Base-by-base conservation (phyloP, 768 basidiomycete species). In the Kondoa malvinella region DNA sequence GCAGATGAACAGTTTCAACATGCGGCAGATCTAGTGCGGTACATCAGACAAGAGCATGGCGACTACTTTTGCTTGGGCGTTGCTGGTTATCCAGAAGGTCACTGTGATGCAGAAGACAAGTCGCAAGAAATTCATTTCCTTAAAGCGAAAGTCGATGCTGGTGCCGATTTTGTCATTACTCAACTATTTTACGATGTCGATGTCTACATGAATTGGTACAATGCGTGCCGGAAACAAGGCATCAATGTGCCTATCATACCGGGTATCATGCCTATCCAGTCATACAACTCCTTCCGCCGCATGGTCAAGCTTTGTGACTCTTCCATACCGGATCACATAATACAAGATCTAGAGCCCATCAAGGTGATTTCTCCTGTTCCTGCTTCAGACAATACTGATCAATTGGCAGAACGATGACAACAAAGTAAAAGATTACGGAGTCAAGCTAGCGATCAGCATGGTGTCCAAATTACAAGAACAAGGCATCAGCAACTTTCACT, bases 111-210 rank as follows among this genome's bases (percentile, higher is more conserved):
- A 56, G 85, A 86, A 74, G 85, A 86, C 67, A 74, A 74, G 68
- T 34, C 31, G 0, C 34, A 56, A 60, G 74, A 75, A 57, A 66
- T 97, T 21, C 79, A 82, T 1, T 80, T 85, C 73, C 80, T 99
- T 67, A 89, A 87, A 76, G 81, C 82, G 57, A 99, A 97, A 76
- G 85, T 95, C 50, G 86, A 94, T 73, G 91, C 89, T 0, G 95
- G 95, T 17, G 94, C 94, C 1, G 88, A 96, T 74, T 97, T 90
- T 76, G 88, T 99, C 69, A 81, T 97, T 64, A 97, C 95, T 0
- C 95, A 99, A 73, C 80, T 97, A 3, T 99, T 99, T 78, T 99
- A 97, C 78, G 94, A 99, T 75, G 84, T 87, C n/a, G 85, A 91
- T 62, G 82, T 82, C 17, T 97, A 95, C 78, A 76, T 90, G 32